Evolutionary conservation across 2,329 filamentous ascomycete genomes (phyloP), one percentile per base, ranked within the genome.

Genomic region (Amylocarpus encephaloides): DNA sequence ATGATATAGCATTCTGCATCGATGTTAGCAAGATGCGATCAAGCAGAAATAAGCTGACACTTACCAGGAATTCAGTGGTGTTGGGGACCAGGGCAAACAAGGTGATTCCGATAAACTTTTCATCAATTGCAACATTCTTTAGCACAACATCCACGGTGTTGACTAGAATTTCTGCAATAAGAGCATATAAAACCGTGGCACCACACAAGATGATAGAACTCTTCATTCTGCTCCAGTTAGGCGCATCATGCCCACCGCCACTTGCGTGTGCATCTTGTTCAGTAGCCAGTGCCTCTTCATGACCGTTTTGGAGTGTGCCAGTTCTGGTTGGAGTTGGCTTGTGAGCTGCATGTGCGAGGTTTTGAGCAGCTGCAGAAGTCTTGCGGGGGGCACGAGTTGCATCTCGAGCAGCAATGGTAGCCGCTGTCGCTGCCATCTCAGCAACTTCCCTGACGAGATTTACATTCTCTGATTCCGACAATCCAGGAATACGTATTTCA

Each of bases 61-160:
- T 72, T 77, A 92, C 86, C 74, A 98, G 68, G 66, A 98, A 98
- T 66, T 98, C 93, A 1, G 93, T 98, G 1, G 93, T 97, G 71
- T 98, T 98, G 11, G 93, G 93, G 6, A 98, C 94, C 56, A 98
- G 76, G 5, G 94, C 92, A 68, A 98, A 98, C 42, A 98, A 75
- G 1, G 93, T 97, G 58, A 98, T 95, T 42, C 93, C 93, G 50
- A 98, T 72, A 70, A 98, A 97, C 68, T 98, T 98, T 65, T 97
- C 90, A 65, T 97, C 91, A 60, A 98, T 89, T 46, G 90, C 83
- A 48, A 94, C 86, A 55, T 87, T 91, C 56, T 92, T 82, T 46
- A 98, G 72, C 6, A 98, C 92, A n/a, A 93, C 88, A 65, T 98
- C 94, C 1, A 98, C 94, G 0, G 92, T 97, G 67, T 95, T 88